Conservation (phyloP, 1,284 basidiomycete species). For the Cryptococcus sp. region DNA sequence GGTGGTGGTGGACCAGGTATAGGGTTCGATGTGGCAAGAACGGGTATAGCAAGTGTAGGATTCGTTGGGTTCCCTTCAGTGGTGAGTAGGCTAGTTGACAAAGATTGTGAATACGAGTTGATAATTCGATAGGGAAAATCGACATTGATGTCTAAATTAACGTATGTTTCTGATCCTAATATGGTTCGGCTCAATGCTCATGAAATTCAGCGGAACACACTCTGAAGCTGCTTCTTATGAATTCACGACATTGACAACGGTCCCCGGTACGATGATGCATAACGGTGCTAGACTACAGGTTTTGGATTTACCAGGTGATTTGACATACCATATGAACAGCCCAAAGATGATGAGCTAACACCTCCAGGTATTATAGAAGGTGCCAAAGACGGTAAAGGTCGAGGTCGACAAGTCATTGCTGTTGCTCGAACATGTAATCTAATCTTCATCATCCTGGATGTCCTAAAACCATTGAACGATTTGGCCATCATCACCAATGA, state of each 20-base stretch:
- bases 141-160: constrained; percentile 95
- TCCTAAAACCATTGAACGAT: constrained; percentile 93
- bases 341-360: constrained; percentile 45
- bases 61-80: constrained; percentile 64
- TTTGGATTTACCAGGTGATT: constrained; percentile 49
- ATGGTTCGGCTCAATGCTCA: neutral
- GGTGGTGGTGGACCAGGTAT: constrained; percentile 81
- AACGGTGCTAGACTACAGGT: constrained; percentile 61
- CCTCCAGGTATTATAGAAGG: constrained; percentile 94
- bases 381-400: constrained; percentile 94
- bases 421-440: constrained; percentile 97
- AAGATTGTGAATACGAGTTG: constrained; percentile 1
- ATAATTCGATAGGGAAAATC: constrained; percentile 57
- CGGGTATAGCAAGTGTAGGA: constrained; percentile 91
- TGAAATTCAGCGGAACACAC: constrained; percentile 64
- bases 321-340: neutral
- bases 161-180: constrained; percentile 40
- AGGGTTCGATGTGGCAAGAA: constrained; percentile 95
- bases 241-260: constrained; percentile 70
- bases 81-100: constrained; percentile 5
- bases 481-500: constrained; percentile 87
- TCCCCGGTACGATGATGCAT: constrained; percentile 81
- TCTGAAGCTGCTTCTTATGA: constrained; percentile 98
- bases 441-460: constrained; percentile 97
- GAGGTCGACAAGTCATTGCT: constrained; percentile 91